Evolutionary conservation across 208 protist species (phyloP).

Genomic region (Acanthamoeba castellanii): DNA sequence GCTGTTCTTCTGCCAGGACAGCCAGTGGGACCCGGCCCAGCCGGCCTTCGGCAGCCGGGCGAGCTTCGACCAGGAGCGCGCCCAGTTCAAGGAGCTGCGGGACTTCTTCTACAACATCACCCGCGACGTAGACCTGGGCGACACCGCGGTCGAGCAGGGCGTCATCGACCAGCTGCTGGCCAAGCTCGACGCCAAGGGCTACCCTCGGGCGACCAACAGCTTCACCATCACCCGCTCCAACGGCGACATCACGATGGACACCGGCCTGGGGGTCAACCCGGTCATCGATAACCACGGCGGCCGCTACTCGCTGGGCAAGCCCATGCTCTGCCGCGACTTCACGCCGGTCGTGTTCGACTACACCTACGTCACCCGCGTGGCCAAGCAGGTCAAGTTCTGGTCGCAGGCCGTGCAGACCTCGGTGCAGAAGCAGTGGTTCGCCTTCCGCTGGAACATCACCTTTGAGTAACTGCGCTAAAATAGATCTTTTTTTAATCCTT

Average conservation of each 20-base stretch:
- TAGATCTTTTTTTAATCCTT: too few relatives aligned
- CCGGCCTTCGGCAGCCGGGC: not conserved
- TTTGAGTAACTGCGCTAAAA: too few relatives aligned
- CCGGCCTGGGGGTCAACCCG: not conserved
- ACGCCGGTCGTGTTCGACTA: not conserved
- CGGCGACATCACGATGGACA: slow-evolving; percentile 10
- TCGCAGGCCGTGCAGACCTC: not conserved
- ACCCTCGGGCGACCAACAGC: not conserved
- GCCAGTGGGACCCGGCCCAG: not conserved
- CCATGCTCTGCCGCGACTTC: too few relatives aligned
- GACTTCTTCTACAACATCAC: slow-evolving; percentile 8
- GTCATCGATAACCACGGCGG: not conserved
- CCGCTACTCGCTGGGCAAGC: slow-evolving; percentile 4
- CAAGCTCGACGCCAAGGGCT: not conserved
- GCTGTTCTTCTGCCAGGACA: not conserved
- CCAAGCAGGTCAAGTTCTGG: too few relatives aligned
- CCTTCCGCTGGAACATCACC: not conserved
- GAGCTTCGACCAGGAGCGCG: not conserved
- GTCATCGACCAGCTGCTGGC: not conserved
- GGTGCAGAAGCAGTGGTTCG: not conserved
- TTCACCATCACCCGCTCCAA: slow-evolving; percentile 12
- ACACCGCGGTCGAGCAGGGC: not conserved
- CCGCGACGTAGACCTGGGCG: not conserved
- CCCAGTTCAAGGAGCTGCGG: not conserved
- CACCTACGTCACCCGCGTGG: not conserved